Conservation (phyloP, 2,329 filamentous ascomycete genomes). For the Trematosphaeria pertusa region DNA sequence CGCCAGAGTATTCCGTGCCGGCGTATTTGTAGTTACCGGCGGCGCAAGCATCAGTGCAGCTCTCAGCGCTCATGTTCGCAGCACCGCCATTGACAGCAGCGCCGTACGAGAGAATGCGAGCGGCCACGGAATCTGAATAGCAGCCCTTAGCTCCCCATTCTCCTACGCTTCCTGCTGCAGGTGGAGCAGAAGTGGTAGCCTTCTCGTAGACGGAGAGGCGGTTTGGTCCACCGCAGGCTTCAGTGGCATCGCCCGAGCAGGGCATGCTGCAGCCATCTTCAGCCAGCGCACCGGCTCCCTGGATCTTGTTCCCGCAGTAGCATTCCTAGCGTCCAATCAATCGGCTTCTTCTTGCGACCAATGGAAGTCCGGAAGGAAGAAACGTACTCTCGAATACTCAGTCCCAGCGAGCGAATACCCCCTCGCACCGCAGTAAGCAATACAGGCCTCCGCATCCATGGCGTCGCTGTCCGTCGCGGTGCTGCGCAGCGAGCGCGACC, state of each 20-base stretch:
- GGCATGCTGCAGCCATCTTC: conserved; percentile 30
- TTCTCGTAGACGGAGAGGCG: conserved; percentile 24
- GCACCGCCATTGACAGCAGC: conserved; percentile 12
- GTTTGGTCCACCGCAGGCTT: conserved; percentile 34
- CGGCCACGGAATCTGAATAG: conserved; percentile 13
- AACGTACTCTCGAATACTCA: conserved; percentile 35
- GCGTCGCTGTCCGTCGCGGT: conserved; percentile 17
- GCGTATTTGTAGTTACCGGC: conserved; percentile 12
- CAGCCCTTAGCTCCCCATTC: conserved; percentile 16
- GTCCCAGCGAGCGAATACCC: conserved; percentile 42
- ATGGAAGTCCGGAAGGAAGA: no score
- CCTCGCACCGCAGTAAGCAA: conserved; percentile 29
- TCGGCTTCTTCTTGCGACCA: no score
- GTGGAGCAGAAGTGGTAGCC: conserved; percentile 1
- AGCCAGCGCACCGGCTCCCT: conserved; percentile 19
- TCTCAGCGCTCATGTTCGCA: conserved; percentile 14
- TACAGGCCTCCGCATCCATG: conserved; percentile 39
- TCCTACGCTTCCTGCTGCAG: neutral
- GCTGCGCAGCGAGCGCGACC: conserved; percentile 21
- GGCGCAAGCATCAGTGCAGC: conserved; percentile 19
- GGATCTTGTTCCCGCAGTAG: conserved; percentile 35
- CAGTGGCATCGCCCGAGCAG: conserved; percentile 30
- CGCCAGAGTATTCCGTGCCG: no score
- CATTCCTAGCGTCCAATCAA: conserved; percentile 24
- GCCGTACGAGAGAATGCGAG: conserved; percentile 11